Evolutionary conservation across 805 yeast genomes (phyloP), one percentile per base, ranked within the genome.

Genomic region (Tetrapisispora nanseiensis): DNA sequence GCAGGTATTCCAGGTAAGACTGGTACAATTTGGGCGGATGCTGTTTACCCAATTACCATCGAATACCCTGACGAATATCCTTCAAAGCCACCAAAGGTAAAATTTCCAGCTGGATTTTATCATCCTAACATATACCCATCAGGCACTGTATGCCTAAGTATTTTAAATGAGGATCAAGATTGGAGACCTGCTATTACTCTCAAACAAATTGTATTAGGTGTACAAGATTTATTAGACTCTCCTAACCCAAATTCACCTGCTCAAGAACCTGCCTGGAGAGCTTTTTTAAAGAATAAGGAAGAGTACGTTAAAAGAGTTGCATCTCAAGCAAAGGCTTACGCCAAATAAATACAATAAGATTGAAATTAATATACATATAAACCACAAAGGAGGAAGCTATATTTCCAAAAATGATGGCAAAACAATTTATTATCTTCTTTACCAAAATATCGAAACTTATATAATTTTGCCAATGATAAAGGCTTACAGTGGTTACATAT

Each of bases 71-170:
- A 79, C 41, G 97, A 90, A 47, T 92, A 86, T 58, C 98, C 98
- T 2, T 82, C 95, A 7, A 90, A 90, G 61, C 98, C 98, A 1
- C 97, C 97, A 33, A 87, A 86, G 56, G 87, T 95, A 44, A 78
- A 75, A 65, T 87, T 92, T 51, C 95, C 95, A 2, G 75, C 80
- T 2, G 85, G 83, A 0, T 92, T 92, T 55, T 92, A 87, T 66
- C 99, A 92, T 63, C 99, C 99, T 11, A 92, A 92, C 56, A 90
- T 92, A 9, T 92, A 92, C 55, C 99, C 99, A 1, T 84, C 95
- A 43, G 99, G 99, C 1, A 92, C 97, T 1, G 81, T 92, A 29
- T 92, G 99, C 65, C 73, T 92, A 37, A 81, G 94, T 41, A 89
- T 92, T 42, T 70, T 92, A 57, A 92, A 92, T 62, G 98, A 92